Percentiles rank a stretch among this genome's conserved stretches.
Conservation (phyloP, 106 monocot species). For the Allium fistulosum region DNA sequence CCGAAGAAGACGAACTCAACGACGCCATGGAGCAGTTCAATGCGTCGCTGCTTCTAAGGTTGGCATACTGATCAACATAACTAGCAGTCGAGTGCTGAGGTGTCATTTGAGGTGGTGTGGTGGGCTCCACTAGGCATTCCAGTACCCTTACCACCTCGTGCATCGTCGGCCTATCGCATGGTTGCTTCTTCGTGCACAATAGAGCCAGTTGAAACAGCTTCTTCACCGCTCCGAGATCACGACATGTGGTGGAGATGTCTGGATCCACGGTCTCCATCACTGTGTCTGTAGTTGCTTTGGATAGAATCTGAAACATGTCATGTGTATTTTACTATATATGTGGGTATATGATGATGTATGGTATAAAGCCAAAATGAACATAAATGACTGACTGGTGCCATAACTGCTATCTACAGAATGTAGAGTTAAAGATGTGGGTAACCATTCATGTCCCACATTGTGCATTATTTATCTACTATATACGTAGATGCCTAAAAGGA, state of each 20-base stretch:
- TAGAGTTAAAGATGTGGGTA: not conserved
- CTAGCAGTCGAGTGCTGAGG: constrained; percentile 27
- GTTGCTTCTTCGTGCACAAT: constrained; percentile 85
- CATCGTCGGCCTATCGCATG: constrained; percentile 81
- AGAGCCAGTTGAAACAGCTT: constrained; percentile 89
- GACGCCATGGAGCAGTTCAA: constrained; percentile 38
- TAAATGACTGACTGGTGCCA: not conserved
- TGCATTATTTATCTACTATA: too few relatives aligned
- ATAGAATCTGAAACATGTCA: constrained; percentile 42
- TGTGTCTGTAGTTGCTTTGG: constrained; percentile 58
- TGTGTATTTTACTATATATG: too few relatives aligned
- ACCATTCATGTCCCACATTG: too few relatives aligned
- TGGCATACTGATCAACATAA: constrained; percentile 58
- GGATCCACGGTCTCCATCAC: constrained; percentile 89
- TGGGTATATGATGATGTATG: not conserved
- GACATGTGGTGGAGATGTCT: constrained; percentile 57
- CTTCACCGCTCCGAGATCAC: constrained; percentile 53
- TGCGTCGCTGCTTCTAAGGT: constrained; percentile 37
- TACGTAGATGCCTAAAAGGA: too few relatives aligned
- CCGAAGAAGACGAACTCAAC: constrained; percentile 63
- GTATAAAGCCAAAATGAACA: not conserved
- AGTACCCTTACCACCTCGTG: constrained; percentile 83
- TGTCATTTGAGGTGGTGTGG: constrained; percentile 1
- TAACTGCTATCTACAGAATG: not conserved
- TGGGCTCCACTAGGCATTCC: constrained; percentile 39